These are phyloP conservation scores for Boletus reticulatus DNA, from an alignment of 768 basidiomycete genomes.

Conservation along the genomic window DNA sequence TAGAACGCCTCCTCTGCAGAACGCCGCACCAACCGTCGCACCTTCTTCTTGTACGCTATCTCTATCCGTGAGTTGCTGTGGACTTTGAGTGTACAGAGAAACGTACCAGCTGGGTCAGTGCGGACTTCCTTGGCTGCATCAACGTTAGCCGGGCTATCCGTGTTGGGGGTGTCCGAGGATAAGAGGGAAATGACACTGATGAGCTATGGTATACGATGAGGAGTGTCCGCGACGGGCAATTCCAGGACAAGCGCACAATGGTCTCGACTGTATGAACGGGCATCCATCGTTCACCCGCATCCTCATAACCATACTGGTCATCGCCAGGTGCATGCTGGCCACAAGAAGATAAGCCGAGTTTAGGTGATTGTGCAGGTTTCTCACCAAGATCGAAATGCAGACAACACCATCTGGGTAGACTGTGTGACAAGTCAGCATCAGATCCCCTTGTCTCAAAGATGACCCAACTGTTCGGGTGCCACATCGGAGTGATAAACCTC, in stretches of 20 bases:
- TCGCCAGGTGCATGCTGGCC: conserved; percentile 89
- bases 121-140: conserved; percentile 92
- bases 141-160: conserved; percentile 93
- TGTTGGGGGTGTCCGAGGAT: conserved; percentile 87
- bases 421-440: conserved; percentile 29
- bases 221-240: neutral
- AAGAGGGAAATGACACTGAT: conserved; percentile 95
- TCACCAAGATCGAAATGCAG: conserved; percentile 92
- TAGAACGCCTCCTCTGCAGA: conserved; percentile 90
- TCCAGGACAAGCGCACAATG: conserved; percentile 56
- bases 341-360: conserved; percentile 2
- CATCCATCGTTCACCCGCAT: conserved; percentile 95
- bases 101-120: conserved; percentile 57
- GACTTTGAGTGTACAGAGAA: neutral
- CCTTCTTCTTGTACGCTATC: conserved; percentile 92
- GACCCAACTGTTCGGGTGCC: conserved; percentile 93
- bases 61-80: conserved; percentile 13
- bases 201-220: conserved; percentile 52
- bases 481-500: conserved; percentile 92
- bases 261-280: conserved; percentile 97
- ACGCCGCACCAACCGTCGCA: conserved; percentile 80
- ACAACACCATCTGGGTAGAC: conserved; percentile 93
- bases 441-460: neutral
- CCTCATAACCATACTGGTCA: conserved; percentile 96
- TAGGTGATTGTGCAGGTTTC: conserved; percentile 17